Conservation (phyloP, 75 land plant species). For the Azolla pinnata region DNA sequence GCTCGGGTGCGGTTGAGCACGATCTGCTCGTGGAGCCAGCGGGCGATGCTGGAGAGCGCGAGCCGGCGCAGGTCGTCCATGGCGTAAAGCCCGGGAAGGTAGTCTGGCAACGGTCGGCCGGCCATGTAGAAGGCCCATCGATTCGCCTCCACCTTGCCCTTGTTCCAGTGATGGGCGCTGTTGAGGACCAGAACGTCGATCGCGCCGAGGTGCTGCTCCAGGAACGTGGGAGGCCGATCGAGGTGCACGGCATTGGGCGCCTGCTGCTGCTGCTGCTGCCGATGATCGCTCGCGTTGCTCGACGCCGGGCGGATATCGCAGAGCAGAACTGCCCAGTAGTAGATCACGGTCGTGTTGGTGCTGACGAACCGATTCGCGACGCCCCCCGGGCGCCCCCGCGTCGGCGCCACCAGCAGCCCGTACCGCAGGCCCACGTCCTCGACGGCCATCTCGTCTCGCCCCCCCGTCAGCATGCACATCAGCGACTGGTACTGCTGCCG, state of each 20-base stretch:
- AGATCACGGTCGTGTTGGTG: constrained; percentile 79
- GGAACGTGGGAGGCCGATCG: constrained; percentile 64
- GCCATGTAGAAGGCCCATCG: constrained; percentile 53
- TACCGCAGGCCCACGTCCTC: constrained; percentile 46
- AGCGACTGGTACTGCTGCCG: constrained; percentile 88
- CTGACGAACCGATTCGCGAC: constrained; percentile 50
- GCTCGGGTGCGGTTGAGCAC: constrained; percentile 23
- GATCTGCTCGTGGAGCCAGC: constrained; percentile 54
- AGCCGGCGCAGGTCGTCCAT: constrained; percentile 44
- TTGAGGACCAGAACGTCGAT: constrained; percentile 81
- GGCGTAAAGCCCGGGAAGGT: constrained; percentile 11
- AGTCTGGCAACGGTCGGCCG: constrained; percentile 31
- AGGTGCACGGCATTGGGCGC: constrained; percentile 67
- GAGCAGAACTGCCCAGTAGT: constrained; percentile 79
- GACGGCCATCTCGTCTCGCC: constrained; percentile 33
- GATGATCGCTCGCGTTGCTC: constrained; percentile 22
- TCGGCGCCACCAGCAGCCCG: constrained; percentile 45
- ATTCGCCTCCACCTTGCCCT: constrained; percentile 65
- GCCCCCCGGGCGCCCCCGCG: constrained; percentile 53
- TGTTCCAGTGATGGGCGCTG: constrained; percentile 98
- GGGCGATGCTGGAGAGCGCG: constrained; percentile 39
- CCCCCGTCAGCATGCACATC: constrained; percentile 80
- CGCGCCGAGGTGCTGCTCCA: constrained; percentile 34
- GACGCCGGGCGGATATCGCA: constrained; percentile 59
- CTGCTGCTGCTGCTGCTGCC: no score